phyloP scores from a whole-genome alignment of 257 asterid genomes.

The Gentiana straminea region DNA sequence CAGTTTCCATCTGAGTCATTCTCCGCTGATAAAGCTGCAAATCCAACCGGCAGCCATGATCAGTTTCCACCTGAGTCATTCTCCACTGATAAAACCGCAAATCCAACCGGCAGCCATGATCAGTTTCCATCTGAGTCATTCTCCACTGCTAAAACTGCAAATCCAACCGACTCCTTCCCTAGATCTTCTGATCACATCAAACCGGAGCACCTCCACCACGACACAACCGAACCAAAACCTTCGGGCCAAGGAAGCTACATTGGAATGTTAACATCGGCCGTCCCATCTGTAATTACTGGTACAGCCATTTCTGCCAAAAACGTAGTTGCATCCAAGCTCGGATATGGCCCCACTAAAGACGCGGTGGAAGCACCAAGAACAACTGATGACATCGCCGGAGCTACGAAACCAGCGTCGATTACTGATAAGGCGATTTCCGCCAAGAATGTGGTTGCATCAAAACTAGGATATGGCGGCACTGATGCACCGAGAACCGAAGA shows the following conservation, averaged over 20 bases:
- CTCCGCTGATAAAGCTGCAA: too few relatives aligned
- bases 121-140: constrained; percentile 34
- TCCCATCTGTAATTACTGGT: constrained; percentile 14
- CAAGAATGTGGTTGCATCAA: constrained; percentile 34
- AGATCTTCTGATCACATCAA: constrained; percentile 16
- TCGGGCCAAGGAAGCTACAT: constrained; percentile 8
- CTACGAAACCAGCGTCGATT: constrained; percentile 9
- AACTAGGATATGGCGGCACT: constrained; percentile 34
- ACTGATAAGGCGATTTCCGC: constrained; percentile 34
- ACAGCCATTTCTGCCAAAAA: constrained; percentile 42
- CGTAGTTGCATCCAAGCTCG: constrained; percentile 35
- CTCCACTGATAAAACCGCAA: constrained; percentile 2
- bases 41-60: constrained; percentile 34
- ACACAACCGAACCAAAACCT: constrained; percentile 21
- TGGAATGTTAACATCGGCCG: constrained; percentile 20
- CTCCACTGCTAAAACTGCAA: constrained; percentile 7
- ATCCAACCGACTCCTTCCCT: constrained; percentile 15
- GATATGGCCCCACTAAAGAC: constrained; percentile 9
- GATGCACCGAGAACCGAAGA: background rate
- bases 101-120: constrained; percentile 36
- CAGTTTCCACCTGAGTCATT: constrained; percentile 34
- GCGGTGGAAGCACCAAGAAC: constrained; percentile 3
- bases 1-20: constrained; percentile 18
- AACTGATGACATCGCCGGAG: background rate
- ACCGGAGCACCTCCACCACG: constrained; percentile 27